These are phyloP conservation scores for Phytopythium aichiense DNA, from an alignment of 352 stramenopile genomes.

Conservation along the genomic window DNA sequence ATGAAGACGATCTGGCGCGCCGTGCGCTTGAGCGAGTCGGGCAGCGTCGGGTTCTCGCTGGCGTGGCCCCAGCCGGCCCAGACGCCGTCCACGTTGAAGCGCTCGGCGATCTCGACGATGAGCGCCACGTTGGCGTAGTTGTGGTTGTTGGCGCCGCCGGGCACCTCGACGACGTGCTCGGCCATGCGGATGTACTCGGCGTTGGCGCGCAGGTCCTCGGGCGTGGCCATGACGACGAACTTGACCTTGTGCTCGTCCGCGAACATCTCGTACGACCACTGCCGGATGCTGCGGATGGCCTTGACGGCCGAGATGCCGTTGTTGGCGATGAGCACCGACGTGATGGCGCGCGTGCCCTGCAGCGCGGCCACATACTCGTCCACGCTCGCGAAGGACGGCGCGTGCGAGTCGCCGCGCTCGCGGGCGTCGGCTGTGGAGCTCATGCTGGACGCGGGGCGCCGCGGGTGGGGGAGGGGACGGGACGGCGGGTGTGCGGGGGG, in stretches of 20 bases:
- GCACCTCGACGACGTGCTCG: constrained; percentile 99
- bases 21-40: constrained; percentile 90
- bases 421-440: constrained; percentile 8
- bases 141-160: constrained; percentile 99
- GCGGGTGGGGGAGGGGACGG: not conserved
- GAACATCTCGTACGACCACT: constrained; percentile 99
- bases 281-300: constrained; percentile 97
- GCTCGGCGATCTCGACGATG: constrained; percentile 97
- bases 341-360: constrained; percentile 90
- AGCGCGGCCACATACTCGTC: constrained; percentile 91
- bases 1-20: constrained; percentile 98
- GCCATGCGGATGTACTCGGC: constrained; percentile 99
- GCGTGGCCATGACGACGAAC: constrained; percentile 99
- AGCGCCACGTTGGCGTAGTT: constrained; percentile 99
- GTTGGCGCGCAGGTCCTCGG: constrained; percentile 98
- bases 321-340: constrained; percentile 99
- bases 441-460: not conserved
- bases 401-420: constrained; percentile 54
- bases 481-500: constrained; percentile 17
- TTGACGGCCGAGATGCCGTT: constrained; percentile 99
- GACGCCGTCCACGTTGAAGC: constrained; percentile 96
- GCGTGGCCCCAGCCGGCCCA: constrained; percentile 99
- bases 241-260: constrained; percentile 90
- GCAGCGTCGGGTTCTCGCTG: constrained; percentile 97
- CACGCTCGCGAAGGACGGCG: constrained; percentile 85